phyloP scores from a whole-genome alignment of 2,329 filamentous ascomycete species.

The Phaeosphaeriaceae sp. region DNA sequence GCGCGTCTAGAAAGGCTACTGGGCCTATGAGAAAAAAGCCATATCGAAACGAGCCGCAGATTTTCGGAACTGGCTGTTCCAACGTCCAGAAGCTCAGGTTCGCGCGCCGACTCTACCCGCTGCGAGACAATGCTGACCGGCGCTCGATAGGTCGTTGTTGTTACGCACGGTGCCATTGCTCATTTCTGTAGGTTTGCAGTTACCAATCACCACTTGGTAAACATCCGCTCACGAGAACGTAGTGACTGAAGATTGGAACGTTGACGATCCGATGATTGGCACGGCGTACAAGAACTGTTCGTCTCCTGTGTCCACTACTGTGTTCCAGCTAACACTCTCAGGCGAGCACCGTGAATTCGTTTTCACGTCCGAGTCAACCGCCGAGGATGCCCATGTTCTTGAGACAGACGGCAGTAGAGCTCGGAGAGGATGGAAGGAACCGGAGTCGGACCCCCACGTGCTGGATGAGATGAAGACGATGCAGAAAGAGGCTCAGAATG shows the following conservation, averaged over 20 bases:
- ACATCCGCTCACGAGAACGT: too few species aligned
- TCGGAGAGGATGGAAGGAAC: conserved; percentile 20
- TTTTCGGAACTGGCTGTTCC: conserved; percentile 35
- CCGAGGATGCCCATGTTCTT: conserved; percentile 34
- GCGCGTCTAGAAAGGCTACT: conserved; percentile 34
- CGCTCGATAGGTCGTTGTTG: conserved; percentile 69
- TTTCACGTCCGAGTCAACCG: conserved; percentile 33
- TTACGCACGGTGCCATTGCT: conserved; percentile 83
- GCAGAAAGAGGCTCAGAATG: conserved; percentile 5
- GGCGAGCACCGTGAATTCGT: conserved; percentile 42
- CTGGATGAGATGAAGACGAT: conserved; percentile 34
- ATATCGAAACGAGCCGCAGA: conserved; percentile 39
- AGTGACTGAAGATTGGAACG: conserved; percentile 79
- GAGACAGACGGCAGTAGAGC: conserved; percentile 33
- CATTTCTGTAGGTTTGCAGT: too few species aligned
- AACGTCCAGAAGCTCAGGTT: conserved; percentile 37
- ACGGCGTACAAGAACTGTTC: conserved; percentile 43
- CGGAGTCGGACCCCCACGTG: conserved; percentile 37
- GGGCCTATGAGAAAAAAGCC: conserved; percentile 35
- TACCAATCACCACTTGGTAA: too few species aligned
- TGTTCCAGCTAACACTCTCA: conserved; percentile 1
- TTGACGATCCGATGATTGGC: conserved; percentile 35
- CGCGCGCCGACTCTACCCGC: not conserved
- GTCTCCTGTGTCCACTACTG: not conserved
- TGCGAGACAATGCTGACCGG: not conserved